phyloP scores from a whole-genome alignment of 2,329 filamentous ascomycete species.

The Colletotrichum sojae region DNA sequence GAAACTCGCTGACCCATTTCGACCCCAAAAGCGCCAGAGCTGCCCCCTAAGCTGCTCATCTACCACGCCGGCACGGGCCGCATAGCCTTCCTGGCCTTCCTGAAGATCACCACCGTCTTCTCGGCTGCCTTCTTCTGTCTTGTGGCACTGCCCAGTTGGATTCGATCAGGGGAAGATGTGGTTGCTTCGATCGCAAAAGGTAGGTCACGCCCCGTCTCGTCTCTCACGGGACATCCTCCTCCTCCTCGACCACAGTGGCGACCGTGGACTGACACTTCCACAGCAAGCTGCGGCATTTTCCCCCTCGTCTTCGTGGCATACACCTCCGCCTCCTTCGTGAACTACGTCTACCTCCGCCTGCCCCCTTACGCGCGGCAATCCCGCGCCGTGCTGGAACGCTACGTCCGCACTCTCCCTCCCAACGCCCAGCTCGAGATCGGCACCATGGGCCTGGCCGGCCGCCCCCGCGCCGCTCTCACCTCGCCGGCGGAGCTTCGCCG shows the following conservation, averaged over 20 bases:
- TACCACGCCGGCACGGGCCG: conserved; percentile 81
- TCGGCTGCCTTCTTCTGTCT: conserved; percentile 76
- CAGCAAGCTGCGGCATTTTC: conserved; percentile 71
- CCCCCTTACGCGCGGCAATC: conserved; percentile 76
- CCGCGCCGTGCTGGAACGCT: conserved; percentile 67
- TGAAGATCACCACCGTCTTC: conserved; percentile 81
- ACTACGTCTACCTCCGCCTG: conserved; percentile 78
- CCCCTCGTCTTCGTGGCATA: conserved; percentile 77
- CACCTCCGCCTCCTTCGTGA: conserved; percentile 79
- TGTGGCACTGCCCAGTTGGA: conserved; percentile 73
- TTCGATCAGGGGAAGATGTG: conserved; percentile 57
- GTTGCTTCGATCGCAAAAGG: conserved; percentile 52
- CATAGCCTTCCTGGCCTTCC: conserved; percentile 76
- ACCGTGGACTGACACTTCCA: conserved; percentile 52
- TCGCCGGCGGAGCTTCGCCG: conserved; percentile 55
- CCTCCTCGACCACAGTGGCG: too few species aligned
- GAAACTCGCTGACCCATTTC: neutral
- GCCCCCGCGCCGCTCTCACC: conserved; percentile 64
- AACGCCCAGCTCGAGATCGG: conserved; percentile 64
- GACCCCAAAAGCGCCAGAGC: conserved; percentile 51
- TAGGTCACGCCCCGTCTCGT: conserved; percentile 46
- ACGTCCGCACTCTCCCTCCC: conserved; percentile 62
- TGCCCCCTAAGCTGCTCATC: conserved; percentile 74
- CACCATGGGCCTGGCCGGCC: conserved; percentile 69
- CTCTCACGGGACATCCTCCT: neutral